A percentile compares a stretch with the other conserved stretches of the same genome.
Evolutionary conservation across 2,329 filamentous ascomycete species (phyloP).

Genomic region (Tolypocladium guangdongense): DNA sequence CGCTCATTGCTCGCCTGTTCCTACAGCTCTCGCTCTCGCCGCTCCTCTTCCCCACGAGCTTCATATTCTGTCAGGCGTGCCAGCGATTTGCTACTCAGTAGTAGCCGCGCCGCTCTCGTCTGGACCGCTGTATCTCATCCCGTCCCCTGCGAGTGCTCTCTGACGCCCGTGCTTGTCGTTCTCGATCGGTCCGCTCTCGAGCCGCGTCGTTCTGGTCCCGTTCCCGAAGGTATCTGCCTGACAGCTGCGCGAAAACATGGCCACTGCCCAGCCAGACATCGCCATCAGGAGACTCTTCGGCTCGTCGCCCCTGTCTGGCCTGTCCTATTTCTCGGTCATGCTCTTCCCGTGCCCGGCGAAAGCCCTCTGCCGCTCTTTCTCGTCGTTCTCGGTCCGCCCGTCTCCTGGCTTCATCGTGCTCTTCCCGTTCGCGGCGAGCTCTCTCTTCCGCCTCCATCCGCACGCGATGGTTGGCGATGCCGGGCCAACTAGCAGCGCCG

Average conservation of each 20-base stretch:
- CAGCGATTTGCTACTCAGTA: neutral
- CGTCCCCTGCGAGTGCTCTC: neutral
- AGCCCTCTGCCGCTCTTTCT: neutral
- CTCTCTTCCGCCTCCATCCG: neutral
- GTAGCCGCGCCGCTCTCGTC: neutral
- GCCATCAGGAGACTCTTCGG: neutral
- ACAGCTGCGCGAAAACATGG: neutral
- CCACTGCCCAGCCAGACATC: neutral
- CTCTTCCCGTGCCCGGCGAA: neutral
- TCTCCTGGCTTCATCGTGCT: neutral
- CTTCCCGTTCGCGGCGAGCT: neutral
- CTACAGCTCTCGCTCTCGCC: neutral
- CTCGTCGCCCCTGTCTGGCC: neutral
- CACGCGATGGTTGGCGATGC: neutral
- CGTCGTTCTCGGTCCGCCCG: neutral
- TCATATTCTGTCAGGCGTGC: neutral
- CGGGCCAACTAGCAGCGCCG: neutral
- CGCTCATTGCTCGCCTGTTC: neutral
- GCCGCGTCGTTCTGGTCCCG: neutral
- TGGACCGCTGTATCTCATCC: neutral
- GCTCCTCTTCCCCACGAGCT: neutral
- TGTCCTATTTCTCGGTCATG: neutral
- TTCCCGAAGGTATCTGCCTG: neutral
- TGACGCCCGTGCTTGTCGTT: neutral
- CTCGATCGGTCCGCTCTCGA: neutral